These are phyloP conservation scores for Sporothrix euskadiensis DNA, from an alignment of 2,329 filamentous ascomycete species.

Conservation along the genomic window DNA sequence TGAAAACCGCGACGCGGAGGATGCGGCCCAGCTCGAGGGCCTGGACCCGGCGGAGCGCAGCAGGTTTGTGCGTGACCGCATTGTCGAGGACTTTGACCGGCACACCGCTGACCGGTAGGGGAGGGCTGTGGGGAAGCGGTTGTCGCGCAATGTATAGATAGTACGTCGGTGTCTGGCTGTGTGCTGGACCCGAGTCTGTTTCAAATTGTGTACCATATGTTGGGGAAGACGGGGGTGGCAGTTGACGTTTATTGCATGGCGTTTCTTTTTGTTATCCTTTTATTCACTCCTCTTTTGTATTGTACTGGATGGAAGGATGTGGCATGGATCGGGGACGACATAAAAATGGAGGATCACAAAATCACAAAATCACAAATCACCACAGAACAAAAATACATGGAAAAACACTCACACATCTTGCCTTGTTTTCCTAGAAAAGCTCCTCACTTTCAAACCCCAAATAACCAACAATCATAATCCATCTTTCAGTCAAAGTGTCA, in stretches of 20 bases:
- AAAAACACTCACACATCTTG: neutral
- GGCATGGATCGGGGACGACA: neutral
- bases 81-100: constrained; percentile 38
- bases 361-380: constrained; percentile 9
- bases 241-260: constrained; percentile 14
- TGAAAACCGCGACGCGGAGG: constrained; percentile 27
- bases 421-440: neutral
- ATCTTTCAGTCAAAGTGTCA: neutral
- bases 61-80: constrained; percentile 35
- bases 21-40: constrained; percentile 27
- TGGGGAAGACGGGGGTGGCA: neutral
- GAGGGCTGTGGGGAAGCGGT: neutral
- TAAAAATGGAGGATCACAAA: neutral
- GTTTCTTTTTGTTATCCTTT: neutral
- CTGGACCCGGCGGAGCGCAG: constrained; percentile 18
- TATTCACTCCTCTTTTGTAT: neutral
- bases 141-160: constrained; percentile 7
- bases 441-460: neutral
- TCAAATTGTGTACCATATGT: constrained; percentile 19
- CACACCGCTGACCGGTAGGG: constrained; percentile 31
- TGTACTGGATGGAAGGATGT: neutral
- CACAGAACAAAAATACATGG: neutral
- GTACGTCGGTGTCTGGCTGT: neutral
- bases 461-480: neutral
- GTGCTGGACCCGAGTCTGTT: neutral